Conservation (phyloP, 768 basidiomycete species). For the Filobasidium floriforme region DNA sequence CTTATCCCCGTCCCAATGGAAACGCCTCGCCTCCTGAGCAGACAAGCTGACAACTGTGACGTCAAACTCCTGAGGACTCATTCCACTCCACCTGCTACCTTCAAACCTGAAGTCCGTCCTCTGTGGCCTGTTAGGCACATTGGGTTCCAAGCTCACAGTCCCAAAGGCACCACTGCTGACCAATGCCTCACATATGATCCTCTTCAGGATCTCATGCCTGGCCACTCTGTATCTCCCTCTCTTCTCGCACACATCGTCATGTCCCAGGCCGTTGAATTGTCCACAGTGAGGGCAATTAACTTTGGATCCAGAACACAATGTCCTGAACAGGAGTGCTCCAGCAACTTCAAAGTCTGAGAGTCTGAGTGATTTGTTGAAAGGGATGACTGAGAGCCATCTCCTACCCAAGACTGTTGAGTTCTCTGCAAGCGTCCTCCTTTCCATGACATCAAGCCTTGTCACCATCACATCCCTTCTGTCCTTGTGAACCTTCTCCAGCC, state of each 20-base stretch:
- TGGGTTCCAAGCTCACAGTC: background rate
- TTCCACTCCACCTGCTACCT: background rate
- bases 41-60: constrained; percentile 11
- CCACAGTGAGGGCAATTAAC: background rate
- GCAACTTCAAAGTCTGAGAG: constrained; percentile 11
- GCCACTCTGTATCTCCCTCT: constrained; percentile 9
- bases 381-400: constrained; percentile 1
- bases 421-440: background rate
- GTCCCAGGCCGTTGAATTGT: background rate
- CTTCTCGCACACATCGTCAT: constrained; percentile 2
- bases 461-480: too few species aligned
- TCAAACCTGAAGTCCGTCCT: constrained; percentile 7
- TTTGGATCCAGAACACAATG: background rate
- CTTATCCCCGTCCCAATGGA: constrained; percentile 4
- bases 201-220: constrained; percentile 9
- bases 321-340: constrained; percentile 6
- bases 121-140: background rate
- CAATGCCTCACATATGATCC: background rate
- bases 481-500: too few species aligned
- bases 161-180: background rate
- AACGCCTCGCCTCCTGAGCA: background rate
- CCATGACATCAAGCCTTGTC: too few species aligned
- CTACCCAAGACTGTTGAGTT: background rate
- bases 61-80: background rate
- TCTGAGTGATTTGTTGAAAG: background rate